Evolutionary conservation across 2,329 filamentous ascomycete species (phyloP), one percentile per base, ranked within the genome.

Genomic region (Cordyceps fumosorosea): DNA sequence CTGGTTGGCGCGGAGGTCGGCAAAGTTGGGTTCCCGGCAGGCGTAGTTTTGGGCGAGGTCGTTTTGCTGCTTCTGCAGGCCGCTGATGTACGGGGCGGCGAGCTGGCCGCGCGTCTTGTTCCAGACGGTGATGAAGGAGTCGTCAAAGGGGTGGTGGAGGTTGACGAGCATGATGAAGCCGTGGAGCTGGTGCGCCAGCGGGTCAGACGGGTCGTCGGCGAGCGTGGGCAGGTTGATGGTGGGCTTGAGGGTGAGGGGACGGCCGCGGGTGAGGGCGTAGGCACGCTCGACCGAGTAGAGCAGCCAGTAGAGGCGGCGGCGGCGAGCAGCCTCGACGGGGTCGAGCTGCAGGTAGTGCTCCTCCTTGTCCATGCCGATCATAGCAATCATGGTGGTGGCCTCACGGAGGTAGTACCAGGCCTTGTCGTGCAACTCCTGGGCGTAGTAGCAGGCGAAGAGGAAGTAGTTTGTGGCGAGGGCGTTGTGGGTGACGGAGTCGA

Each of bases 331-430:
- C 63, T 91, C 88, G 20, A 83, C 73, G 5, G 76, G 74, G 65
- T 85, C 83, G 66, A 83, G 82, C 60, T 83, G 80, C 50, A 80
- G 67, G 69, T 90, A 91, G 10, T 81, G 77, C 24, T 85, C 82
- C 68, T 88, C 86, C 71, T 84, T 84, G 68, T 82, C 79, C 82
- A 88, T 83, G 59, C 80, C 80, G 32, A 78, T 73, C 67, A 88
- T 82, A 67, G 85, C 81, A 32, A 83, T 80, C 73, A 93, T 79
- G 6, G 89, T 92, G 1, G 86, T 88, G 6, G 89, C 88, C 73
- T 95, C 90, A 29, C 89, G 85, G 11, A 93, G 77, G 71, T 91
- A 86, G 70, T 87, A 92, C 89, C 90, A 93, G 1, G 89, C 89
- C 72, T 87, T 86, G 65, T 89, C 86, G 71, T 92, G 88, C 71